phyloP scores from a whole-genome alignment of 163 green algal species.

The Chlorella variabilis region DNA sequence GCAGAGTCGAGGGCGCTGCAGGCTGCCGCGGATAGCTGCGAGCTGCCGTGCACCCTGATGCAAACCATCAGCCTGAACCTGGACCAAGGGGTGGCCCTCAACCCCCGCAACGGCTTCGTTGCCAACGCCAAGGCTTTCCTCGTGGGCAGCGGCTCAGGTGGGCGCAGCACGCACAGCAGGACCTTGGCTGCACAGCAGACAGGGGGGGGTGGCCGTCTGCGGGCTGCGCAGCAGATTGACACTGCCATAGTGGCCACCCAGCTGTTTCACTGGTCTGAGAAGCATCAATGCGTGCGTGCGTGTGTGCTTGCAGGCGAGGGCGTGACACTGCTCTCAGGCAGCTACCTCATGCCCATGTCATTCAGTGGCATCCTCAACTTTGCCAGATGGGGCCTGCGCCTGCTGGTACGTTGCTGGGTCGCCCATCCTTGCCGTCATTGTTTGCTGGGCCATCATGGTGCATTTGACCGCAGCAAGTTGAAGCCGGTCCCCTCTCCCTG shows the following conservation, averaged over 20 bases:
- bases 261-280: too few species aligned
- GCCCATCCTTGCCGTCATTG: background rate
- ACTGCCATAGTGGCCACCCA: too few species aligned
- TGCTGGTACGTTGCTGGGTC: background rate
- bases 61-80: background rate
- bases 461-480: background rate
- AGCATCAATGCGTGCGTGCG: too few species aligned
- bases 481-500: background rate
- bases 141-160: background rate
- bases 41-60: conserved; percentile 2
- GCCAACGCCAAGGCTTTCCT: background rate
- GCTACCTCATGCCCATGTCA: background rate
- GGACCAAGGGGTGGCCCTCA: background rate
- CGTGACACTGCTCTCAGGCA: background rate
- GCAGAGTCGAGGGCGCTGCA: background rate
- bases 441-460: background rate
- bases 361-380: conserved; percentile 14
- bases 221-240: too few species aligned
- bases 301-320: background rate
- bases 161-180: background rate
- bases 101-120: background rate
- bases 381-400: background rate
- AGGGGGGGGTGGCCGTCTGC: background rate
- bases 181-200: background rate
- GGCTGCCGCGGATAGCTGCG: conserved; percentile 6